A percentile compares a stretch with the other conserved stretches of the same genome.
These are phyloP conservation scores for Spiraea crenata DNA, from an alignment of 331 rosid genomes.

Conservation along the genomic window DNA sequence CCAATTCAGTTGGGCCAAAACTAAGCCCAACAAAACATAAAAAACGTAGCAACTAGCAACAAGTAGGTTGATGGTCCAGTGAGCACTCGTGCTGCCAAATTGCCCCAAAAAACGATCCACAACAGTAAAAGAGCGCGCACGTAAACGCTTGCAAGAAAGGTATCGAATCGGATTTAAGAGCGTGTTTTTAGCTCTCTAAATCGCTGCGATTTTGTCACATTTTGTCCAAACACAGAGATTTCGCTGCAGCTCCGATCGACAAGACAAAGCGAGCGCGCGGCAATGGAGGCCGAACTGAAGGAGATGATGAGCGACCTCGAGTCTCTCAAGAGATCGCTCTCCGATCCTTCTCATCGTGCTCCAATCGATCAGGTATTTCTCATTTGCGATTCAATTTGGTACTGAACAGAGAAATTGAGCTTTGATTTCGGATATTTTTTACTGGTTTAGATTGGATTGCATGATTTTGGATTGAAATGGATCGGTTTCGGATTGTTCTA, in stretches of 20 bases:
- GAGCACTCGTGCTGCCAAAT: not conserved
- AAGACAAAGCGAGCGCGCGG: slow-evolving; percentile 14
- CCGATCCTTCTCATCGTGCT: slow-evolving; percentile 58
- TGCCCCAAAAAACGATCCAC: not conserved
- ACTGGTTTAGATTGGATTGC: not conserved
- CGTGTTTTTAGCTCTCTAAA: not conserved
- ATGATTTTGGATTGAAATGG: slow-evolving; percentile 3
- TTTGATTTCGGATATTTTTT: not conserved
- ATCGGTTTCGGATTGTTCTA: not conserved
- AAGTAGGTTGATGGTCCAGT: too few relatives aligned
- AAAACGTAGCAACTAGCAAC: too few relatives aligned
- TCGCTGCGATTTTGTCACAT: not conserved
- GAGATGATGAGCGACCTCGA: slow-evolving; percentile 66
- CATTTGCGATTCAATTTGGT: slow-evolving; percentile 1
- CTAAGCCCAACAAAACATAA: too few relatives aligned
- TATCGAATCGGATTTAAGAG: slow-evolving; percentile 4
- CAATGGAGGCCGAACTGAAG: slow-evolving; percentile 74
- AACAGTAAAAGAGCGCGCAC: not conserved
- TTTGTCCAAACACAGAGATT: not conserved
- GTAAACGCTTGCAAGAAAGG: slow-evolving; percentile 2
- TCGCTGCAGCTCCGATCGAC: not conserved
- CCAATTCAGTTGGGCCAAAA: too few relatives aligned
- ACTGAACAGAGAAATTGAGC: slow-evolving; percentile 1
- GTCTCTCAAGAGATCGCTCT: slow-evolving; percentile 61
- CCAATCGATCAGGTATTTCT: slow-evolving; percentile 54